Evolutionary conservation across 441 rosid species (phyloP), one percentile per base, ranked within the genome.

Genomic region (Daphne laureola): DNA sequence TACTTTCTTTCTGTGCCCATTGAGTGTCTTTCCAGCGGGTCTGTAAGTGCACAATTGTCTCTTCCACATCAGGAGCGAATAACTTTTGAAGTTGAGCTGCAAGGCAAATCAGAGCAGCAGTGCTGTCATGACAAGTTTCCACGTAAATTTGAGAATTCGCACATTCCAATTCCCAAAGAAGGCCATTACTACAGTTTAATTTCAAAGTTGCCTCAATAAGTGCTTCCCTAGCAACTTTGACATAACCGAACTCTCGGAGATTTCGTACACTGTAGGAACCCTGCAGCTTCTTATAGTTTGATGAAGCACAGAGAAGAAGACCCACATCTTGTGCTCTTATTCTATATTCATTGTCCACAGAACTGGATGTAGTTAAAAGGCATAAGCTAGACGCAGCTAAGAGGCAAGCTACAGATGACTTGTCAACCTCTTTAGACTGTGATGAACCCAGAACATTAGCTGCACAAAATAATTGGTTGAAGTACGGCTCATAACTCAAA

Each of bases 51-150:
- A 78, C 80, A 66, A 83, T 67, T 44, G 95, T 78, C 74, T 88
- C 96, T 82, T 94, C 99, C 71, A 84, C 53, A 60, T 87, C 95
- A 66, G 99, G 99, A 55, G 96, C 96, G 76, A 82, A 68, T 47
- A 94, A 66, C 73, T 74, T 87, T 71, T 88, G 98, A 55, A 94
- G 82, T 73, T 88, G 99, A 26, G 83, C 63, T 62, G 75, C 88
- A 82, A 94, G 78, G 51, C 67, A 72, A 56, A 84, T 83, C 76
- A 94, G 72, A 69, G 84, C 98, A 62, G 67, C 67, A 31, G 94
- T 88, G 18, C 95, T 86, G 67, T 94, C 98, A 65, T 78, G 78
- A 78, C 99, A 90, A 70, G 98, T 81, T 67, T 80, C 93, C 64
- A 95, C 59, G 45, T 62, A 55, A 42, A 90, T 74, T 54, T 76